Evolutionary conservation across 805 yeast species (phyloP), one percentile per base, ranked within the genome.

Genomic region (Candida boidinii): DNA sequence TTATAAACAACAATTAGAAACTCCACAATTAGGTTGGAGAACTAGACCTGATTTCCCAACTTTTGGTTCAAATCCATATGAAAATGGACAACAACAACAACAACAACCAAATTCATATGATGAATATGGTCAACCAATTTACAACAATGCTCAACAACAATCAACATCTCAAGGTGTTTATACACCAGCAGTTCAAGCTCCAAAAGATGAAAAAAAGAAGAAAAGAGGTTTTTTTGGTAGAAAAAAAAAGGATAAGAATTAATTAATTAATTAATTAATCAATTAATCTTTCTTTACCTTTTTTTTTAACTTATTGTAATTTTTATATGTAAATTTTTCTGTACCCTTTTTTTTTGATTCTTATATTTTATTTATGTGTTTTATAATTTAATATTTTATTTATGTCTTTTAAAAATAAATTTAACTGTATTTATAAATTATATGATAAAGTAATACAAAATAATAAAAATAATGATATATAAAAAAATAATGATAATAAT

Each of bases 211-310:
- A 49, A 68, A 72, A 62, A 80, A 82, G 73, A 77, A 80, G 73
- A 84, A 81, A 73, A 70, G 73, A 46, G 86, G 92, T 5, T 58
- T 85, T 30, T 87, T 90, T 52, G 86, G 95, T 33, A 70, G 79
- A 49, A 71, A 69, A 48, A 58, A 56, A 47, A 39, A 44, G 35
- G 30, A 30, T 17, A 30, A 26, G 13, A 13, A n/a, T 5, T 9
- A 24, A 16, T 13, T 21, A 5, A 17, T 12, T 2, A 17, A 18
- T 12, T 26, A 26, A 14, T 18, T 12, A 14, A 14, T 22, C 13
- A 17, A 17, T 7, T 10, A 18, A 18, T 28, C 11, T 21, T 8
- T 21, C 8, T 21, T 21, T 21, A 21, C 11, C 8, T 21, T 9
- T 8, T 21, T 9, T 21, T 21, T 21, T 21, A 8, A n/a, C n/a